These are phyloP conservation scores for Backusella sp. DNA, from an alignment of 192 early-diverging fungal species.

Conservation along the genomic window DNA sequence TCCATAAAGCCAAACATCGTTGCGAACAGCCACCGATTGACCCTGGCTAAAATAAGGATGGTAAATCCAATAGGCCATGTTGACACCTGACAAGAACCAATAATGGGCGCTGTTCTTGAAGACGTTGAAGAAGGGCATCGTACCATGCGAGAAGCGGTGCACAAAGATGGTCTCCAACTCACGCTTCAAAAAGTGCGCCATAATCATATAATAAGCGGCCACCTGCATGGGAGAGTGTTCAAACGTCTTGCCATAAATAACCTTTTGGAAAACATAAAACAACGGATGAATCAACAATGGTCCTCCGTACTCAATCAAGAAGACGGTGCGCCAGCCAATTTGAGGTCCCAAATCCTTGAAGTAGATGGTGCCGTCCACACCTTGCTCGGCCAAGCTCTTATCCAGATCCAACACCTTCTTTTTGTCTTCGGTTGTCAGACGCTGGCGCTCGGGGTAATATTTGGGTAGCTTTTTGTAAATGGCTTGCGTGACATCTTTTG, in stretches of 20 bases:
- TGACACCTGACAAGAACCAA: constrained; percentile 82
- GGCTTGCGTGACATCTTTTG: constrained; percentile 67
- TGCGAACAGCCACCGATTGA: constrained; percentile 43
- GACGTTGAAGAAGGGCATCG: constrained; percentile 93
- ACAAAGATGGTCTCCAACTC: constrained; percentile 92
- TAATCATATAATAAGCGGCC: constrained; percentile 63
- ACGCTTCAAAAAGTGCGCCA: constrained; percentile 90
- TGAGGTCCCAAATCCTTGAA: constrained; percentile 87
- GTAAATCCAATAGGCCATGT: constrained; percentile 87
- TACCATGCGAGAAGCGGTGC: constrained; percentile 90
- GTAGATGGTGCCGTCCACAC: constrained; percentile 57
- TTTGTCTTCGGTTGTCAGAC: constrained; percentile 71
- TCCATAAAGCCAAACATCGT: constrained; percentile 37
- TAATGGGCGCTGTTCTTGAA: constrained; percentile 97
- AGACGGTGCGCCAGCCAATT: constrained; percentile 92
- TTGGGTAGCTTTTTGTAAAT: constrained; percentile 66
- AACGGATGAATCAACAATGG: constrained; percentile 86
- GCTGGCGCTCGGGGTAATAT: constrained; percentile 76
- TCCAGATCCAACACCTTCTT: constrained; percentile 49
- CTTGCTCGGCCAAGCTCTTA: constrained; percentile 57
- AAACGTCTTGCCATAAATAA: constrained; percentile 67
- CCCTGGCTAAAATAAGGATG: constrained; percentile 70
- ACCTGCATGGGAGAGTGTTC: constrained; percentile 76
- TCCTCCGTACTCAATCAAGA: constrained; percentile 91
- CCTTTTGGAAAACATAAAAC: constrained; percentile 69